Percentiles rank a stretch among this genome's conserved stretches.
These are phyloP conservation scores for Alternaria ventricosa DNA, from an alignment of 2,329 filamentous ascomycete genomes.

Conservation along the genomic window DNA sequence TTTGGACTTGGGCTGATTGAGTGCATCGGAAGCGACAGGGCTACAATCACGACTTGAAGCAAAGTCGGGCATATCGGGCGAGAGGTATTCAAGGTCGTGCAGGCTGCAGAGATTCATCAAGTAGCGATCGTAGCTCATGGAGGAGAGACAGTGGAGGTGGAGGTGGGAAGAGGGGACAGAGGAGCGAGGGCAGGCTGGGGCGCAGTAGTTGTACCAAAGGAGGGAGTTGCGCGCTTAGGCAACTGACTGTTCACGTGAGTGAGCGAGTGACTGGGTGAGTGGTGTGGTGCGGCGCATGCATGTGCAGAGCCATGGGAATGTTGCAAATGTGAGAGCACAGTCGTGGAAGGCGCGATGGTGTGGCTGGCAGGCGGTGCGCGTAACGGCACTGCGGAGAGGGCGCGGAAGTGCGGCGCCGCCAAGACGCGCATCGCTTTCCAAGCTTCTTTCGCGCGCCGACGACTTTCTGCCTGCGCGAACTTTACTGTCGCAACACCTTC, in stretches of 20 bases:
- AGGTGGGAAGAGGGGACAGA: background rate
- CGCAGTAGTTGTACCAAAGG: background rate
- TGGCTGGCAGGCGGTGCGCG: background rate
- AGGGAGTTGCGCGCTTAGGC: background rate
- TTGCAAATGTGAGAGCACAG: background rate
- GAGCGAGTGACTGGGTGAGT: background rate
- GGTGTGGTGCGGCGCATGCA: background rate
- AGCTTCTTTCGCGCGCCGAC: background rate
- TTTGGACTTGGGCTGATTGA: slow-evolving; percentile 21
- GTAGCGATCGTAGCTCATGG: slow-evolving; percentile 17
- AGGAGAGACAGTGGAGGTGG: background rate
- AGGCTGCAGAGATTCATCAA: slow-evolving; percentile 26
- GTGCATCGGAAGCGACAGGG: slow-evolving; percentile 28
- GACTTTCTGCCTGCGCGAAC: slow-evolving; percentile 4
- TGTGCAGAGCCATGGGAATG: background rate
- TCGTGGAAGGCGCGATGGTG: background rate
- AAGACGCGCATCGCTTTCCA: background rate
- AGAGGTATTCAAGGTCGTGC: slow-evolving; percentile 30
- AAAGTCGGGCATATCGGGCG: slow-evolving; percentile 23
- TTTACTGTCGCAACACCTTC: slow-evolving; percentile 1
- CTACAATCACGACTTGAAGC: slow-evolving; percentile 33
- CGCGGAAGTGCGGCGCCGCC: slow-evolving; percentile 18
- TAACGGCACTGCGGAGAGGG: slow-evolving; percentile 15
- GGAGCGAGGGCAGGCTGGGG: slow-evolving; percentile 1
- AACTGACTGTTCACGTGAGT: background rate